Conservation (phyloP, 2,329 filamentous ascomycete genomes). For the Thermomyces lanuginosus region DNA sequence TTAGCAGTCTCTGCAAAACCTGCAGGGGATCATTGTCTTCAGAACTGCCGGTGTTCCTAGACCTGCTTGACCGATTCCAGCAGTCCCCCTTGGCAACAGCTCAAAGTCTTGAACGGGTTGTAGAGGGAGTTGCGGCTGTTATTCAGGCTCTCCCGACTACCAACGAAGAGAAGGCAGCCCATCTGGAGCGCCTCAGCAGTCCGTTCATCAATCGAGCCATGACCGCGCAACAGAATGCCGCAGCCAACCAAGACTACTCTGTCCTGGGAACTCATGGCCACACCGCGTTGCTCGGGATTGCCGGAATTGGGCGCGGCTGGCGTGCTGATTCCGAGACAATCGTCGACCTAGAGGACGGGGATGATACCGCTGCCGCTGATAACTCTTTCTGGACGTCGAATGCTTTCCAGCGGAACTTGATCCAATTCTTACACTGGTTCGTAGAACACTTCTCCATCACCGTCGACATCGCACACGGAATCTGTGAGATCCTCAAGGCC, state of each 20-base stretch:
- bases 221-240: conserved; percentile 17
- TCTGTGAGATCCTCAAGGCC: conserved; percentile 31
- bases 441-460: conserved; percentile 25
- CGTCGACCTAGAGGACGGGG: conserved; percentile 16
- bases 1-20: conserved; percentile 28
- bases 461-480: conserved; percentile 27
- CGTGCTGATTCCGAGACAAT: conserved; percentile 21
- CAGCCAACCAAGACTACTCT: no score
- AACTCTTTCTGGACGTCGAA: conserved; percentile 24
- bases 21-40: conserved; percentile 25
- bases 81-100: conserved; percentile 20
- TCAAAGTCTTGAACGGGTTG: conserved; percentile 25
- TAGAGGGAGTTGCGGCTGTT: conserved; percentile 30
- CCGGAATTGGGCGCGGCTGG: conserved; percentile 26
- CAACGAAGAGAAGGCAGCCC: conserved; percentile 25
- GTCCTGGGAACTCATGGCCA: conserved; percentile 19
- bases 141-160: conserved; percentile 24
- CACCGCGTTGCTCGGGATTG: conserved; percentile 23
- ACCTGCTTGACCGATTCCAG: conserved; percentile 24
- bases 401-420: conserved; percentile 19
- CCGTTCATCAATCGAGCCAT: conserved; percentile 22
- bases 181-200: conserved; percentile 21
- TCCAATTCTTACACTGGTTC: conserved; percentile 26
- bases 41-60: conserved; percentile 28
- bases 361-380: conserved; percentile 14